These are phyloP conservation scores for Carpinus viminea DNA, from an alignment of 306 rosid genomes.

Conservation along the genomic window DNA sequence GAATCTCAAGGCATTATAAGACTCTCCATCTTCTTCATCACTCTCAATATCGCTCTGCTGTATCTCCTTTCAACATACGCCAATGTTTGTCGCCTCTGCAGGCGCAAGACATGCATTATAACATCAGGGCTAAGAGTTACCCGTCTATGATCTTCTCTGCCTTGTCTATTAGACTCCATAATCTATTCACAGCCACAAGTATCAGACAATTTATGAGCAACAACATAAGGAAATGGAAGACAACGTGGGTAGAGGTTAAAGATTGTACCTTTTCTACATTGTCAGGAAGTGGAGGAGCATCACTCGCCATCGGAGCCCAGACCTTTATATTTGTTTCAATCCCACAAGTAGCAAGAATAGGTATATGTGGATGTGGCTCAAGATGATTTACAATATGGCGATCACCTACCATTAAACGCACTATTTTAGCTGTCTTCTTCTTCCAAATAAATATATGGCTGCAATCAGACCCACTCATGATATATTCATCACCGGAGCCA, in stretches of 20 bases:
- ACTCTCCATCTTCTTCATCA: slow-evolving; percentile 31
- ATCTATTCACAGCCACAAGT: slow-evolving; percentile 33
- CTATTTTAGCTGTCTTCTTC: slow-evolving; percentile 49
- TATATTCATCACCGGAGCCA: slow-evolving; percentile 59
- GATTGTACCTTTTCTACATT: slow-evolving; percentile 42
- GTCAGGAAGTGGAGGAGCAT: slow-evolving; percentile 45
- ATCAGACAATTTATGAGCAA: slow-evolving; percentile 16
- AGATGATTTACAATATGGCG: slow-evolving; percentile 47
- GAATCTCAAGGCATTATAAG: slow-evolving; percentile 19
- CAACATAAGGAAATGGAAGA: background rate
- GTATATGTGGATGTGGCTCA: slow-evolving; percentile 52
- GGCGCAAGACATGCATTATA: slow-evolving; percentile 51
- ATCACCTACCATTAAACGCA: slow-evolving; percentile 55
- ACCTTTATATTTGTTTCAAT: slow-evolving; percentile 52
- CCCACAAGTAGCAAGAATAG: slow-evolving; percentile 55
- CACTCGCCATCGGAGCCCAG: slow-evolving; percentile 43
- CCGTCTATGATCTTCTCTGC: slow-evolving; percentile 47
- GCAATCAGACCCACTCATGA: slow-evolving; percentile 61
- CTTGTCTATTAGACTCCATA: slow-evolving; percentile 46
- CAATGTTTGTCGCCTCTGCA: slow-evolving; percentile 50
- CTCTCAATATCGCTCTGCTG: slow-evolving; percentile 40
- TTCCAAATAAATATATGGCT: slow-evolving; percentile 66
- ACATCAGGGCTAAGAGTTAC: slow-evolving; percentile 47
- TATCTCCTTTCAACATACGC: slow-evolving; percentile 18
- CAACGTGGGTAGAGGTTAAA: background rate